Percentiles rank a stretch among this genome's conserved stretches.
phyloP scores from a whole-genome alignment of 1,284 basidiomycete genomes.

The Cryptococcus deneoformans region DNA sequence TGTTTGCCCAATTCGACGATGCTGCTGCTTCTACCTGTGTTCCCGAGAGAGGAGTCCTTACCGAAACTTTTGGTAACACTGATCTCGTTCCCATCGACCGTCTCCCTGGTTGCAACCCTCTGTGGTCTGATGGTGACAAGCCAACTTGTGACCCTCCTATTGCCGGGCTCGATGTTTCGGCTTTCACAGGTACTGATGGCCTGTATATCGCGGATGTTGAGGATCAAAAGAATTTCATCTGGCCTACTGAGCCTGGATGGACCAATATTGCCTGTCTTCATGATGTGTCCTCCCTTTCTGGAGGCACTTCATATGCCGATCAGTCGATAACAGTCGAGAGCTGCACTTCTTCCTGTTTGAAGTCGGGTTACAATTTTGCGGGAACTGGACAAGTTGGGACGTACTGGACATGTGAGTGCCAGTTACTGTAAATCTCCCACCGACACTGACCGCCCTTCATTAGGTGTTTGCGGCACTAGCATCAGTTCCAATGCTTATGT shows the following conservation, averaged over 20 bases:
- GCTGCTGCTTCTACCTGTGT: constrained; percentile 17
- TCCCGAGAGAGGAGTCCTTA: constrained; percentile 21
- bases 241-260: constrained; percentile 4
- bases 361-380: constrained; percentile 14
- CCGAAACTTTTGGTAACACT: constrained; percentile 21
- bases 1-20: constrained; percentile 14
- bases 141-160: constrained; percentile 18
- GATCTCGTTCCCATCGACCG: constrained; percentile 18
- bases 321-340: constrained; percentile 5
- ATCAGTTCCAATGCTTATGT: constrained; percentile 16
- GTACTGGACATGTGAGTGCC: constrained; percentile 8
- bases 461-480: constrained; percentile 21
- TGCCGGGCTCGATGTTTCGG: constrained; percentile 17
- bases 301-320: background rate
- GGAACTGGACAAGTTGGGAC: constrained; percentile 12
- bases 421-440: too few relatives aligned
- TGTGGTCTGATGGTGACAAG: constrained; percentile 19
- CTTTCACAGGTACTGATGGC: constrained; percentile 21
- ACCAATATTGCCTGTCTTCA: constrained; percentile 9
- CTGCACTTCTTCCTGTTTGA: constrained; percentile 11
- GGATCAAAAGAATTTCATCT: constrained; percentile 2
- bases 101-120: constrained; percentile 30
- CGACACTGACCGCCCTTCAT: background rate
- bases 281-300: background rate
- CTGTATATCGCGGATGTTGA: constrained; percentile 6